Conservation (phyloP, 495 filamentous ascomycete genomes). For the Antarctomyces pellizariae region DNA sequence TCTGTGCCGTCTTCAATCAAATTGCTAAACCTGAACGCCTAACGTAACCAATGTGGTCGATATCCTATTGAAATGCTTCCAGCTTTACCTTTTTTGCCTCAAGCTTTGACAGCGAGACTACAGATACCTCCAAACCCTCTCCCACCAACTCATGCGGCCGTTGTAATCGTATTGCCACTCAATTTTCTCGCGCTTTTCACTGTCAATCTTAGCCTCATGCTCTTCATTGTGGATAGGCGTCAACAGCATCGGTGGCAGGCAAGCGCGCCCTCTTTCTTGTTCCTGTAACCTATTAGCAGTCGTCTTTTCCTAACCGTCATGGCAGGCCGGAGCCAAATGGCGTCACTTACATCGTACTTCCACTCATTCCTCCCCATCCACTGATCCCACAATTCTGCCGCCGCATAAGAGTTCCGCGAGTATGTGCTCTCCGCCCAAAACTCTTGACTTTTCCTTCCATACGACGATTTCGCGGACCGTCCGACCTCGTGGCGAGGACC, state of each 20-base stretch:
- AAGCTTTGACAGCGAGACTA: no score
- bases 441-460: conserved; percentile 26
- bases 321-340: not conserved
- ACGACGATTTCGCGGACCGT: conserved; percentile 20
- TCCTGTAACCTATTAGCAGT: not conserved
- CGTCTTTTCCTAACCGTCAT: not conserved
- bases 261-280: conserved; percentile 27
- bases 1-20: no score
- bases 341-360: conserved; percentile 20
- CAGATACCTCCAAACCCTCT: no score
- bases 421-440: conserved; percentile 33
- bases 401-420: conserved; percentile 29
- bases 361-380: conserved; percentile 35
- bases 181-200: no score
- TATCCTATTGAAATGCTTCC: no score
- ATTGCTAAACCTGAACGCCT: no score
- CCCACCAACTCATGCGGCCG: no score
- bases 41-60: no score
- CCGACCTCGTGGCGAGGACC: conserved; percentile 23
- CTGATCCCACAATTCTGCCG: conserved; percentile 33
- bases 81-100: no score
- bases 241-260: conserved; percentile 30
- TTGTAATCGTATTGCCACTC: no score
- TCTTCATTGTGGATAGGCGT: conserved; percentile 29
- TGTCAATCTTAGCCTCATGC: no score